Conservation (phyloP, 2,329 filamentous ascomycete genomes). For the Stemphylium lycopersici region DNA sequence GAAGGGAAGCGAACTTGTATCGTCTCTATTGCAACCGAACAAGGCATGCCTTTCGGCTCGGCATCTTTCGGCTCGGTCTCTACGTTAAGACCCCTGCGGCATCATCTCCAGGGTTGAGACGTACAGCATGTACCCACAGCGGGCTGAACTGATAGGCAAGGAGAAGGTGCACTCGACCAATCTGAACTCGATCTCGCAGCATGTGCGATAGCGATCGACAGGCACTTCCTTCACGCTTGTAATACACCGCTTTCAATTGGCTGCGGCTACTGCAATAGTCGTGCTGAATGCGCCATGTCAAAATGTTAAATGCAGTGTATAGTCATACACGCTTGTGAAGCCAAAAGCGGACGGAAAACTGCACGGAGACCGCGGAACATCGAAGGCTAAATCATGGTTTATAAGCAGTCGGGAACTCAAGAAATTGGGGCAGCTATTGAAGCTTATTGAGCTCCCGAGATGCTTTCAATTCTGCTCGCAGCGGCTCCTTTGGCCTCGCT, state of each 20-base stretch:
- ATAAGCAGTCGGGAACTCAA: not conserved
- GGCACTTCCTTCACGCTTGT: conserved; percentile 15
- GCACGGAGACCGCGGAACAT: conserved; percentile 1
- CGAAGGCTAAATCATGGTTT: not conserved
- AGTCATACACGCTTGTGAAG: not conserved
- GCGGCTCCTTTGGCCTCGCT: conserved; percentile 21
- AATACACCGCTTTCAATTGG: conserved; percentile 12
- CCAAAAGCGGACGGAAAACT: not conserved
- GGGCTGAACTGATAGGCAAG: not conserved
- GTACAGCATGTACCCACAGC: not conserved
- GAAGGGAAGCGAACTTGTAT: not conserved
- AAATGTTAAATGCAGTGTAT: conserved; percentile 2
- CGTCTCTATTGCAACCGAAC: not conserved
- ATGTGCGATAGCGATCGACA: conserved; percentile 23
- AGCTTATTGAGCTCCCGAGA: conserved; percentile 4
- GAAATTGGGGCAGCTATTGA: not conserved
- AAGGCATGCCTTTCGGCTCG: not conserved
- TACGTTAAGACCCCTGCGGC: not conserved
- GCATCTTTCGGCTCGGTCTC: not conserved
- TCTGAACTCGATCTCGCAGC: conserved; percentile 4
- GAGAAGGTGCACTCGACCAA: conserved; percentile 9
- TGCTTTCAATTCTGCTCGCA: conserved; percentile 23
- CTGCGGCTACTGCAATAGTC: not conserved
- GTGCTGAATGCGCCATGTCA: conserved; percentile 4
- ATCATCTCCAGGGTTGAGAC: not conserved